These are phyloP conservation scores for Glarea lozoyensis DNA, from an alignment of 495 filamentous ascomycete genomes.

Conservation along the genomic window DNA sequence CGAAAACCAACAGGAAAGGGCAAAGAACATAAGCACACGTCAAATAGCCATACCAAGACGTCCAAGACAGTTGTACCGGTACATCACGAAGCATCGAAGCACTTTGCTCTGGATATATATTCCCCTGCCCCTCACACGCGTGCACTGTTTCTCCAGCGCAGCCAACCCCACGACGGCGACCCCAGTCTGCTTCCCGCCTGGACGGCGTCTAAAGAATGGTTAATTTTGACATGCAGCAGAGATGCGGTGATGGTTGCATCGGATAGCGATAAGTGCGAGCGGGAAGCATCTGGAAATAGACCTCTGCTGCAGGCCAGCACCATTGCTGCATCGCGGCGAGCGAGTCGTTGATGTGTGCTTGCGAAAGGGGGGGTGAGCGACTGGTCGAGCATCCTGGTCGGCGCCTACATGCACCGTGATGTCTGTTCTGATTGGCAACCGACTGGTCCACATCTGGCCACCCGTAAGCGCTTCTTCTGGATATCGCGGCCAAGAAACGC, in stretches of 20 bases:
- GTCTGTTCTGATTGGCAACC: no score
- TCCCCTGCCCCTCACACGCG: not conserved
- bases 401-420: constrained; percentile 14
- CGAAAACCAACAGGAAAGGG: not conserved
- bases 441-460: no score
- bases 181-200: not conserved
- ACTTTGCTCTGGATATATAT: not conserved
- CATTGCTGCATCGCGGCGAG: no score
- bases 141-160: not conserved
- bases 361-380: not conserved
- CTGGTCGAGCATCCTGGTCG: not conserved
- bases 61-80: no score
- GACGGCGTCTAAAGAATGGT: not conserved
- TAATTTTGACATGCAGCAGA: constrained; percentile 1
- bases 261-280: constrained; percentile 11
- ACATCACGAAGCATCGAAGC: not conserved
- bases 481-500: no score
- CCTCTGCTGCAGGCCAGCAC: not conserved
- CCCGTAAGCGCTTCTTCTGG: no score
- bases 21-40: not conserved
- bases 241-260: not conserved
- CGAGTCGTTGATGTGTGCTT: no score
- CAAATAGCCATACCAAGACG: constrained; percentile 1
- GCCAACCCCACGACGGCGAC: not conserved
- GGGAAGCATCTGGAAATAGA: constrained; percentile 9